phyloP scores from a whole-genome alignment of 192 early-diverging fungal species.

The Gaertneriomyces sp. region DNA sequence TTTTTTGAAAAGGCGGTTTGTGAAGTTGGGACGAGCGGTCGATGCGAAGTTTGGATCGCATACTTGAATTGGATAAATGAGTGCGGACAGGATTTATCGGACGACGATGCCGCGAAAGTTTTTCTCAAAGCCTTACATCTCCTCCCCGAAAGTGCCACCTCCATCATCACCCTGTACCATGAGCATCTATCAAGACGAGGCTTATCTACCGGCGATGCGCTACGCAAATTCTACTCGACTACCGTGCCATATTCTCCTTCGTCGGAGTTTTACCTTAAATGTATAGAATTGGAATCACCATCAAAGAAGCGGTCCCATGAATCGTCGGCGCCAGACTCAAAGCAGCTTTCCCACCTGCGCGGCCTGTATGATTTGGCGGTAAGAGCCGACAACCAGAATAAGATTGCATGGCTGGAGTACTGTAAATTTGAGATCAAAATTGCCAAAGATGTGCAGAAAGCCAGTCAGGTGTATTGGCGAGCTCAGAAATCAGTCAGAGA shows the following conservation, averaged over 20 bases:
- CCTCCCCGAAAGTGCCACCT: neutral
- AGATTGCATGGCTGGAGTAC: slow-evolving; percentile 40
- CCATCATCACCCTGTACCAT: neutral
- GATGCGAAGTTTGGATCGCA: slow-evolving; percentile 1
- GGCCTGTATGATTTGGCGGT: neutral
- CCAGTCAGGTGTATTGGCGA: slow-evolving; percentile 55
- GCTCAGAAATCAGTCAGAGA: slow-evolving; percentile 55
- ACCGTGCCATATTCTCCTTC: neutral
- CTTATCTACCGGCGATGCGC: neutral
- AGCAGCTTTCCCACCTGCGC: neutral
- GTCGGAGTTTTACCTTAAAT: neutral
- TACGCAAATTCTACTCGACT: neutral
- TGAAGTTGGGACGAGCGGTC: slow-evolving; percentile 17
- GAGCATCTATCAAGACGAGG: neutral
- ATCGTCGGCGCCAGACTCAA: neutral
- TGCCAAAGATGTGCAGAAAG: slow-evolving; percentile 44
- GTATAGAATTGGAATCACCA: neutral
- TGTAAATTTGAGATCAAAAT: slow-evolving; percentile 41
- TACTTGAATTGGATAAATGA: slow-evolving; percentile 6
- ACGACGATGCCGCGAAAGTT: slow-evolving; percentile 1
- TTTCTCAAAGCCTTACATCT: neutral
- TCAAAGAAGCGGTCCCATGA: too few relatives aligned
- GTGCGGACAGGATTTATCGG: neutral
- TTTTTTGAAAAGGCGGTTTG: slow-evolving; percentile 41
- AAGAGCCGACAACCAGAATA: neutral